These are phyloP conservation scores for Fusarium odoratissimum DNA, from an alignment of 2,329 filamentous ascomycete species.

Conservation along the genomic window DNA sequence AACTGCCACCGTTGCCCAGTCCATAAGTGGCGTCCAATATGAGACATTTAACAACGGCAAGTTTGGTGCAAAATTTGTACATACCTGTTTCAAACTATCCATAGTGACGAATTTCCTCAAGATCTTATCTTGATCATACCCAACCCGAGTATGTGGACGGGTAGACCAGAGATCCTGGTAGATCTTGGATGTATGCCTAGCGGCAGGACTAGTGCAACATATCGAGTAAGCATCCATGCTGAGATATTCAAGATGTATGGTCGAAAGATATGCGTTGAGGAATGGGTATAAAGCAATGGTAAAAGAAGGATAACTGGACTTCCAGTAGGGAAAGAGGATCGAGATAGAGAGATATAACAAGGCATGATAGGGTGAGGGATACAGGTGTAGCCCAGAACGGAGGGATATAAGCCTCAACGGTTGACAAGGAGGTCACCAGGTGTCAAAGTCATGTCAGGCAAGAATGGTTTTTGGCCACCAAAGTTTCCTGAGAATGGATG, in stretches of 20 bases:
- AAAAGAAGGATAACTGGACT: conserved; percentile 26
- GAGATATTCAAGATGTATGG: neutral
- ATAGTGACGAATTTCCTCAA: conserved; percentile 46
- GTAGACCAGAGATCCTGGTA: conserved; percentile 62
- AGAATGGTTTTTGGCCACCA: conserved; percentile 12
- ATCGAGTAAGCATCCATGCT: conserved; percentile 65
- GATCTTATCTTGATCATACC: conserved; percentile 48
- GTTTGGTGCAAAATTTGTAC: neutral
- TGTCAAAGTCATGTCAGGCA: conserved; percentile 20
- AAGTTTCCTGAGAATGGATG: conserved; percentile 23
- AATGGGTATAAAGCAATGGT: neutral
- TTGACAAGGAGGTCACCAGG: conserved; percentile 37
- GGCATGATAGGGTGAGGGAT: conserved; percentile 22
- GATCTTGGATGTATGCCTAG: conserved; percentile 58
- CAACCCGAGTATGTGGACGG: conserved; percentile 51
- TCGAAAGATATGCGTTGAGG: conserved; percentile 2
- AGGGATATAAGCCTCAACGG: conserved; percentile 40
- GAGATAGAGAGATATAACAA: conserved; percentile 13
- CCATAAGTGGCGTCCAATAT: neutral
- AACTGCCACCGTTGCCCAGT: neutral
- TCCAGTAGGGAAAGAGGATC: conserved; percentile 26
- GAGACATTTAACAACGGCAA: neutral
- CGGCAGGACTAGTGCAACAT: conserved; percentile 58
- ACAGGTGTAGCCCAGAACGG: conserved; percentile 12
- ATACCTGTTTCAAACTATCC: conserved; percentile 54